Evolutionary conservation across 169 alveolate species (phyloP), one percentile per base, ranked within the genome.

Genomic region (Plasmodium inui): DNA sequence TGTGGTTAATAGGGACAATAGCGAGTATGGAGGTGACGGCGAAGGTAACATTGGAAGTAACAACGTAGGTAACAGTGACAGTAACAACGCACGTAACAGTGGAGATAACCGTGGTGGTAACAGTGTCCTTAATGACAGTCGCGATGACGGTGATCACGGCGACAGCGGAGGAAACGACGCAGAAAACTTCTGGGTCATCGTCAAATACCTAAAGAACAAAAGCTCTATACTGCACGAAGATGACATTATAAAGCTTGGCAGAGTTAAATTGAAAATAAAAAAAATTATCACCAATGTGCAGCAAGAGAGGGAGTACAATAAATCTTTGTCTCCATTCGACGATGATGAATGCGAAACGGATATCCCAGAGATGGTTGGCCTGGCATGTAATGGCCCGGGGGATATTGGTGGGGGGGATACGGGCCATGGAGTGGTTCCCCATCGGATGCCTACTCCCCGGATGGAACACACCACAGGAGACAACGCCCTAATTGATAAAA

Each of bases 331-430:
- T 5, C 95, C 92, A 8, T 67, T 74, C 28, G 96, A 85, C 79
- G 95, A 80, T 30, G 96, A 95, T 72, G 96, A 95, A 83, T 92
- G 96, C 73, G 96, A 95, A 81, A 95, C 95, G 7, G 95, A 85
- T 17, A 88, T 96, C 22, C 96, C 96, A 0, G 95, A 95, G 17
- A 71, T 86, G 6, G 95, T 80, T 50, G n/a, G 8, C 61, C 61
- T 22, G 14, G 44, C 8, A 7, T 2, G 44, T 37, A 37, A 3
- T 37, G 44, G 8, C 44, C 44, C 44, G n/a, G n/a, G n/a, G n/a
- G n/a, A n/a, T n/a, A n/a, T n/a, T n/a, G n/a, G n/a, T n/a, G n/a
- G n/a, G n/a, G 44, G 44, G 44, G 44, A 7, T 37, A 37, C 8
- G 1, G 44, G 5, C 7, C 44, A 1, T 14, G 61, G 61, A 50